Base-by-base conservation (phyloP, 73 alveolate genomes). In the Paramecium octaurelia region DNA sequence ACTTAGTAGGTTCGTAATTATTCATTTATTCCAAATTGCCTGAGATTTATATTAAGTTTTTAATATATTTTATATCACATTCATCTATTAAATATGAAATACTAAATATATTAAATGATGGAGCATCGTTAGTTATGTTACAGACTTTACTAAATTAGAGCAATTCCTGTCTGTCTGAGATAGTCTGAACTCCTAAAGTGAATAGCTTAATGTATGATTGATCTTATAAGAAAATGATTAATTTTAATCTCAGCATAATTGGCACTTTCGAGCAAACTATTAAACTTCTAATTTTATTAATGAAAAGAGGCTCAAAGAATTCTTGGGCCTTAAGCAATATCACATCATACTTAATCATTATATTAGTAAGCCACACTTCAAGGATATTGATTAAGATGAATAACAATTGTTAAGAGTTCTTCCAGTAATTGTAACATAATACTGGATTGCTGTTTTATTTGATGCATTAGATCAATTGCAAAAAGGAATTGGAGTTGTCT, bases 361-460 rank as follows among this genome's bases (percentile, higher is more conserved):
- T 43, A 34, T 80, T 24, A 10, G 76, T 24, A 14, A 42, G 31
- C 91, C 75, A 48, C 8, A 80, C 91, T 10, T 80, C 91, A 3
- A 80, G 31, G n/a, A 80, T 46, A 24, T 44, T 80, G 2, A 80
- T 80, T 48, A 80, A 80, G 4, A 80, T 40, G 24, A 80, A 80
- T 18, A 80, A 46, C 1, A 80, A 58, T 80, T 80, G 48, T 23
- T 80, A 46, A n/a, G 70, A 80, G 24, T 80, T 14, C 24, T 48
- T 43, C 91, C 91, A 80, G 21, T 44, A 80, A 38, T 80, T 27
- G 27, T 80, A 80, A 80, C 57, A 31, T 21, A 80, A 44, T 10
- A 80, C 44, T 44, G 50, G 34, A 31, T 40, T 24, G 21, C 48
- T 43, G 29, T 44, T 44, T 10, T 43, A 20, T 24, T 80, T 80